phyloP scores from a whole-genome alignment of 1,139 yeast genomes.

The Scheffersomyces titani region DNA sequence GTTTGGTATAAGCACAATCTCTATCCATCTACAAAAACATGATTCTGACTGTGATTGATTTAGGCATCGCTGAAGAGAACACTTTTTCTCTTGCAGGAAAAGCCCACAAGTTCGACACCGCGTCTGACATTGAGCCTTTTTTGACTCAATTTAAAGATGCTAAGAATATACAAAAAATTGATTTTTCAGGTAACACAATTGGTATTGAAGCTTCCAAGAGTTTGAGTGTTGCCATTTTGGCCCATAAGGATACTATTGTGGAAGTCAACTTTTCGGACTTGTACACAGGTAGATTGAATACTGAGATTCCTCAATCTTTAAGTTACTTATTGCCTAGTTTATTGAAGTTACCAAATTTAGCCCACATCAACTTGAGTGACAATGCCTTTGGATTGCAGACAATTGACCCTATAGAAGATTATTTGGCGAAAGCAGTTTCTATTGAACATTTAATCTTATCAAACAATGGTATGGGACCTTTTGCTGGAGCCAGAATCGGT shows the following conservation, averaged over 20 bases:
- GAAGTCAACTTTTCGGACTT: conserved; percentile 87
- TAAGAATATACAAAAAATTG: conserved; percentile 55
- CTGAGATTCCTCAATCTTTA: conserved; percentile 89
- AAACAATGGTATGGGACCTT: conserved; percentile 97
- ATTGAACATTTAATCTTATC: conserved; percentile 84
- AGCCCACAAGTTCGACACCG: conserved; percentile 72
- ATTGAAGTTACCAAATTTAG: conserved; percentile 64
- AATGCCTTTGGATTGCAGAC: conserved; percentile 97
- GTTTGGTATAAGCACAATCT: background rate
- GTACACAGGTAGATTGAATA: conserved; percentile 91
- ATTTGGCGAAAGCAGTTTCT: conserved; percentile 72
- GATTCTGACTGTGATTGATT: conserved; percentile 17
- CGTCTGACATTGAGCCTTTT: conserved; percentile 70
- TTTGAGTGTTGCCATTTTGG: conserved; percentile 61
- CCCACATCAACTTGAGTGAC: conserved; percentile 82
- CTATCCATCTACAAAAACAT: background rate
- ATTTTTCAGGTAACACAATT: conserved; percentile 89
- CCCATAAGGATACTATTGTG: conserved; percentile 49
- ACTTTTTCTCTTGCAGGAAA: conserved; percentile 70
- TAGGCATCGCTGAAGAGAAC: conserved; percentile 30
- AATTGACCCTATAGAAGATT: conserved; percentile 82
- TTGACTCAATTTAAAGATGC: conserved; percentile 51
- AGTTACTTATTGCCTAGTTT: conserved; percentile 72
- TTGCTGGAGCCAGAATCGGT: conserved; percentile 94
- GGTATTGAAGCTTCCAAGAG: conserved; percentile 86